Percentiles rank a stretch among this genome's conserved stretches.
These are phyloP conservation scores for Quillaja saponaria DNA, from an alignment of 306 rosid species.

Conservation along the genomic window DNA sequence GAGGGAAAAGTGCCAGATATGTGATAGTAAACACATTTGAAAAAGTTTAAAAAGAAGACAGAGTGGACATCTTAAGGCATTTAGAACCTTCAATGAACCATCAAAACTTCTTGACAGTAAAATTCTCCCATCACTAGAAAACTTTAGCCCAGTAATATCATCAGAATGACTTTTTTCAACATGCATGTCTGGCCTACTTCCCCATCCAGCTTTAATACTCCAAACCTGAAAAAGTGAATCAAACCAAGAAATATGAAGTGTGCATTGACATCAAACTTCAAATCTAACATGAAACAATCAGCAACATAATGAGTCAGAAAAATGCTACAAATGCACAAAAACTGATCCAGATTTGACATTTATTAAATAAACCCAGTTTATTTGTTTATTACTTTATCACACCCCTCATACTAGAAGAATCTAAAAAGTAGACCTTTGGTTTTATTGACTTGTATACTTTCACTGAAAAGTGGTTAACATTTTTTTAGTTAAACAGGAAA, in stretches of 20 bases:
- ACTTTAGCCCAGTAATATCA: constrained; percentile 69
- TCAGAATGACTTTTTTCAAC: constrained; percentile 73
- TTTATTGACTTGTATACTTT: no score
- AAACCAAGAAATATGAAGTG: constrained; percentile 23
- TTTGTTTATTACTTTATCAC: no score
- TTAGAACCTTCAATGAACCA: constrained; percentile 73
- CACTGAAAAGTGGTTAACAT: no score
- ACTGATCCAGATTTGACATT: no score
- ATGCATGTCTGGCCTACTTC: constrained; percentile 85
- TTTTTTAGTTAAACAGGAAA: no score
- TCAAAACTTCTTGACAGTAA: constrained; percentile 86
- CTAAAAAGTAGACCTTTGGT: no score
- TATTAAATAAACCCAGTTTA: no score
- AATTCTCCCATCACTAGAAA: constrained; percentile 73
- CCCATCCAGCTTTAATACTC: constrained; percentile 95
- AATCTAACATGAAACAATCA: no score
- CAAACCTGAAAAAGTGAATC: constrained; percentile 58
- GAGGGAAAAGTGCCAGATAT: constrained; percentile 18
- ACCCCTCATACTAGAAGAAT: no score
- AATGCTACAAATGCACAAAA: no score
- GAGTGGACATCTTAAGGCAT: no score
- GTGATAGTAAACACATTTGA: constrained; percentile 1
- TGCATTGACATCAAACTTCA: constrained; percentile 9
- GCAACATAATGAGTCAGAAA: no score
- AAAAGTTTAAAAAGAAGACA: constrained; percentile 10